Conservation (phyloP, 495 filamentous ascomycete species). For the Extremus antarcticus region DNA sequence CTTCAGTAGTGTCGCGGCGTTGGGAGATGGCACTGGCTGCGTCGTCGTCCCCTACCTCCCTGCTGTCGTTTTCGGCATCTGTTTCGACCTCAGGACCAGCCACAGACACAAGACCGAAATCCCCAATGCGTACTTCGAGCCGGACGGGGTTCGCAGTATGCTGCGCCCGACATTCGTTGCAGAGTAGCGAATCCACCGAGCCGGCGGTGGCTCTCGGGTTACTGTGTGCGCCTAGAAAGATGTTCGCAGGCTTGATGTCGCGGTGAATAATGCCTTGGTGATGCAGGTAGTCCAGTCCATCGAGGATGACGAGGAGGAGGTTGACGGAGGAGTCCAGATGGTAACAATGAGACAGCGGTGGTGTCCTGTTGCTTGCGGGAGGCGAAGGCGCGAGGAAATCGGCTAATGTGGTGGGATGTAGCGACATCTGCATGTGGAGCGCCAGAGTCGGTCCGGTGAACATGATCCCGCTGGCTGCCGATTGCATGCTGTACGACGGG, state of each 20-base stretch:
- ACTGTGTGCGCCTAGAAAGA: slow-evolving; percentile 31
- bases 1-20: no score
- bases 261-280: slow-evolving; percentile 32
- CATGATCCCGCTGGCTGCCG: background rate
- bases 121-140: slow-evolving; percentile 28
- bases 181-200: slow-evolving; percentile 27
- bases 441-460: slow-evolving; percentile 1
- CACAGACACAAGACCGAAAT: slow-evolving; percentile 30
- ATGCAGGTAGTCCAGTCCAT: slow-evolving; percentile 32
- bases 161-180: slow-evolving; percentile 23
- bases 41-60: no score
- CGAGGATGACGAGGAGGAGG: slow-evolving; percentile 29
- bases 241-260: slow-evolving; percentile 40
- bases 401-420: slow-evolving; percentile 33
- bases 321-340: slow-evolving; percentile 26
- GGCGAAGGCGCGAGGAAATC: slow-evolving; percentile 24
- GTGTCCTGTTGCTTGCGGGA: background rate
- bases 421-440: slow-evolving; percentile 35
- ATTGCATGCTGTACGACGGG: background rate
- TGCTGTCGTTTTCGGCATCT: no score
- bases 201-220: slow-evolving; percentile 8
- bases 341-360: slow-evolving; percentile 32
- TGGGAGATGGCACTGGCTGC: no score
- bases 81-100: slow-evolving; percentile 10
- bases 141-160: slow-evolving; percentile 6